Conservation (phyloP, 176 grass and related monocot genomes). For the Alloteropsis semialata region DNA sequence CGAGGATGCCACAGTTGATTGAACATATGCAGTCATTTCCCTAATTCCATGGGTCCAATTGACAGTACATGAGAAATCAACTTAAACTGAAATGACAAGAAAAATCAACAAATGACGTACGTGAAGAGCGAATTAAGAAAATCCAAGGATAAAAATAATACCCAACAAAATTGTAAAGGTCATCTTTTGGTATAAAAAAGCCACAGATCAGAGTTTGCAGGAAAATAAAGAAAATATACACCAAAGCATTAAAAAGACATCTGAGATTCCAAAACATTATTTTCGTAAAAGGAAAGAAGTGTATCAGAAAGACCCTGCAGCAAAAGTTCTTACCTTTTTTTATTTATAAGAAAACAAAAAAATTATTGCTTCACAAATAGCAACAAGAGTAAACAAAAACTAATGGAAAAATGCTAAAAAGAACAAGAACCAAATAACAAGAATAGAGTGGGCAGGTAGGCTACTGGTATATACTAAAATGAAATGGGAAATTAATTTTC, state of each 20-base stretch:
- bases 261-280: neutral
- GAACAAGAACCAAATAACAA: neutral
- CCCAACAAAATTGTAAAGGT: neutral
- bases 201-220: neutral
- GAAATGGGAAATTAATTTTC: neutral
- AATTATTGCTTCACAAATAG: neutral
- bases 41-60: constrained; percentile 4
- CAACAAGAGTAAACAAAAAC: neutral
- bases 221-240: neutral
- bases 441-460: constrained; percentile 14
- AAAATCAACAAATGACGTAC: neutral
- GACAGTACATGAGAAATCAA: neutral
- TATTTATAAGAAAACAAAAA: neutral
- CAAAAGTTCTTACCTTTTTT: constrained; percentile 2
- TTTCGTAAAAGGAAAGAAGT: constrained; percentile 7
- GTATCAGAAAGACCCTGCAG: neutral
- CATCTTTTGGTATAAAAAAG: neutral
- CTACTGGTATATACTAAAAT: constrained; percentile 2
- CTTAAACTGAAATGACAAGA: neutral
- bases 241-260: neutral
- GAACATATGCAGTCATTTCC: neutral
- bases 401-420: neutral
- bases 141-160: neutral
- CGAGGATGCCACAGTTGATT: neutral
- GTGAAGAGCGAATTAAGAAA: neutral